phyloP scores from a whole-genome alignment of 2,329 filamentous ascomycete genomes.

The Aureobasidium sp. region DNA sequence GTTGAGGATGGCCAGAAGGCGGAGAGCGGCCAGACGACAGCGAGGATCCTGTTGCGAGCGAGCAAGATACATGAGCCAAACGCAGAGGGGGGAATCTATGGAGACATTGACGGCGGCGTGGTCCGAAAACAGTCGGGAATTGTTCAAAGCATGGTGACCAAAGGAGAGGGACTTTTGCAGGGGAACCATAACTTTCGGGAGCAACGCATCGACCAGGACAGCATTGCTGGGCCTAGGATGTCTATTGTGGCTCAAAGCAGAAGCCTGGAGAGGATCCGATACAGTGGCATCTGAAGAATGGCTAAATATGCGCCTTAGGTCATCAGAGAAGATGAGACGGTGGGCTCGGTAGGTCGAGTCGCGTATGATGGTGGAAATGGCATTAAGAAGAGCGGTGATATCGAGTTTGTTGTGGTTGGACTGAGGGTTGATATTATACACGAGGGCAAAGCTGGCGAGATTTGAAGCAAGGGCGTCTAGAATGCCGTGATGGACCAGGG shows the following conservation, averaged over 20 bases:
- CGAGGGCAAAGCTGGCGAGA: conserved; percentile 41
- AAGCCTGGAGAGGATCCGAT: not conserved
- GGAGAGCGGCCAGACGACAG: conserved; percentile 37
- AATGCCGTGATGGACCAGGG: conserved; percentile 65
- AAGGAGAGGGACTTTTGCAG: conserved; percentile 17
- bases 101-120: conserved; percentile 30
- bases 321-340: conserved; percentile 44
- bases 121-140: conserved; percentile 11
- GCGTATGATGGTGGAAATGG: conserved; percentile 67
- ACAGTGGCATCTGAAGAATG: not conserved
- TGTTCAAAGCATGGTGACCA: conserved; percentile 15
- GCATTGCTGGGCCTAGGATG: not conserved
- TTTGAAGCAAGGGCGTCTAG: conserved; percentile 71
- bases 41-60: conserved; percentile 33
- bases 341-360: conserved; percentile 73
- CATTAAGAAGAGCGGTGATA: conserved; percentile 61
- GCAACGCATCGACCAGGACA: conserved; percentile 11
- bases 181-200: conserved; percentile 18
- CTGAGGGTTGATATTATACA: conserved; percentile 41
- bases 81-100: conserved; percentile 41
- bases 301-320: conserved; percentile 34
- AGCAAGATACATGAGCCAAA: conserved; percentile 42
- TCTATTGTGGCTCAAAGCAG: not conserved
- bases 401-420: conserved; percentile 40
- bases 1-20: conserved; percentile 33